Percentiles rank a stretch among this genome's conserved stretches.
These are phyloP conservation scores for Albifimbria verrucaria DNA, from an alignment of 2,329 filamentous ascomycete species.

Conservation along the genomic window DNA sequence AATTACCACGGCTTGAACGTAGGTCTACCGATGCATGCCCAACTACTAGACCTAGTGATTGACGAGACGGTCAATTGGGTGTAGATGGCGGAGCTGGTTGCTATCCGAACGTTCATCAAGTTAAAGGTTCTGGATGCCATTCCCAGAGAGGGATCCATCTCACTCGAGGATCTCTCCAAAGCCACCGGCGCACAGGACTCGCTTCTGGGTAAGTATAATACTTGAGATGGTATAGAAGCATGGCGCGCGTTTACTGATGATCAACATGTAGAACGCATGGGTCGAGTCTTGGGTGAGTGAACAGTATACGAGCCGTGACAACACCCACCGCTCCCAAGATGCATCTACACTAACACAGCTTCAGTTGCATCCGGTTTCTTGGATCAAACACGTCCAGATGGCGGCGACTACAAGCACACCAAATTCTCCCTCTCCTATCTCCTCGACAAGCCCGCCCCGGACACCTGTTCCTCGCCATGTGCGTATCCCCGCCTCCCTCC, in stretches of 20 bases:
- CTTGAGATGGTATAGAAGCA: too few relatives aligned
- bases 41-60: too few relatives aligned
- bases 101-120: slow-evolving; percentile 26
- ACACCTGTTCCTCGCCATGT: slow-evolving; percentile 27
- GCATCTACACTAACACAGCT: neutral
- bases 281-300: slow-evolving; percentile 20
- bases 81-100: slow-evolving; percentile 27
- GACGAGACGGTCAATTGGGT: neutral
- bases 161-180: slow-evolving; percentile 20
- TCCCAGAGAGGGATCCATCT: slow-evolving; percentile 20
- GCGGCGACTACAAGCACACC: slow-evolving; percentile 26
- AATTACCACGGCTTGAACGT: slow-evolving; percentile 30
- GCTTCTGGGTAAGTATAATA: slow-evolving; percentile 17
- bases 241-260: too few relatives aligned
- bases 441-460: slow-evolving; percentile 20
- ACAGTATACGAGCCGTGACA: too few relatives aligned
- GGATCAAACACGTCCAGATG: slow-evolving; percentile 20
- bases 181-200: slow-evolving; percentile 24
- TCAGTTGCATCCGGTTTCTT: slow-evolving; percentile 26
- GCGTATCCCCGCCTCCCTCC: neutral
- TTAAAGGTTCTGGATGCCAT: slow-evolving; percentile 26
- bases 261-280: slow-evolving; percentile 29
- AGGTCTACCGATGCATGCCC: slow-evolving; percentile 1
- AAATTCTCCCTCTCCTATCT: slow-evolving; percentile 27
- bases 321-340: too few relatives aligned